Percentiles rank a stretch among this genome's conserved stretches.
Conservation (phyloP, 805 yeast genomes). For the Cyberlindnera maritima region DNA sequence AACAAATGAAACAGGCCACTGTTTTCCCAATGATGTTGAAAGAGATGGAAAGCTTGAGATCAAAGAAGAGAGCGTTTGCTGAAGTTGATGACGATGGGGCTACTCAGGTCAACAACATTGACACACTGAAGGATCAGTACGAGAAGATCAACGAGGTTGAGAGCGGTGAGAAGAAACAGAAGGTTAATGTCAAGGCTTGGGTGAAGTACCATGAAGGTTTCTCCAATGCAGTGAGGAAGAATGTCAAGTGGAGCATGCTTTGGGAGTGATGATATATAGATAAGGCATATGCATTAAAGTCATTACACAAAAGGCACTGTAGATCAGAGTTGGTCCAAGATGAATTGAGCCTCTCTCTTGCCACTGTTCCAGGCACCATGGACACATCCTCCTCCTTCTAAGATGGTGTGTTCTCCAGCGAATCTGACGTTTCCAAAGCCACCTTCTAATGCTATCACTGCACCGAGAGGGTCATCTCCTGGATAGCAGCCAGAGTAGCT, state of each 20-base stretch:
- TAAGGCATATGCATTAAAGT: too few relatives aligned
- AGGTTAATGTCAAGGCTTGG: constrained; percentile 53
- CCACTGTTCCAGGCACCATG: constrained; percentile 91
- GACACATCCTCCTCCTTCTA: constrained; percentile 88
- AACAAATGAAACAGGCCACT: constrained; percentile 22
- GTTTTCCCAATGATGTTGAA: constrained; percentile 23
- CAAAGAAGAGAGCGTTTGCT: constrained; percentile 32
- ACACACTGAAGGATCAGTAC: constrained; percentile 43
- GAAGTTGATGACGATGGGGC: constrained; percentile 17
- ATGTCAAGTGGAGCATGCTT: constrained; percentile 71
- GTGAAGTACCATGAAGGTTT: constrained; percentile 91
- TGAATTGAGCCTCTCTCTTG: constrained; percentile 46
- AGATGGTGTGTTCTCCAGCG: constrained; percentile 88
- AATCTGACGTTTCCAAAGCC: constrained; percentile 65
- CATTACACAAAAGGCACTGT: not conserved
- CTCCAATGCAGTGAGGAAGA: constrained; percentile 86
- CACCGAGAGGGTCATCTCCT: constrained; percentile 66
- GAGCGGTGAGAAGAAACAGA: constrained; percentile 29
- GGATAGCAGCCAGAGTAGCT: constrained; percentile 73
- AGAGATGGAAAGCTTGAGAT: constrained; percentile 29
- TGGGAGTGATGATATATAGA: constrained; percentile 36
- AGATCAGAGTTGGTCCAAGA: not conserved
- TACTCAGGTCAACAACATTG: constrained; percentile 17
- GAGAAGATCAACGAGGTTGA: constrained; percentile 28
- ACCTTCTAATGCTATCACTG: constrained; percentile 57